These are phyloP conservation scores for Neopestalotiopsis sp. DNA, from an alignment of 2,329 filamentous ascomycete genomes.

Conservation along the genomic window DNA sequence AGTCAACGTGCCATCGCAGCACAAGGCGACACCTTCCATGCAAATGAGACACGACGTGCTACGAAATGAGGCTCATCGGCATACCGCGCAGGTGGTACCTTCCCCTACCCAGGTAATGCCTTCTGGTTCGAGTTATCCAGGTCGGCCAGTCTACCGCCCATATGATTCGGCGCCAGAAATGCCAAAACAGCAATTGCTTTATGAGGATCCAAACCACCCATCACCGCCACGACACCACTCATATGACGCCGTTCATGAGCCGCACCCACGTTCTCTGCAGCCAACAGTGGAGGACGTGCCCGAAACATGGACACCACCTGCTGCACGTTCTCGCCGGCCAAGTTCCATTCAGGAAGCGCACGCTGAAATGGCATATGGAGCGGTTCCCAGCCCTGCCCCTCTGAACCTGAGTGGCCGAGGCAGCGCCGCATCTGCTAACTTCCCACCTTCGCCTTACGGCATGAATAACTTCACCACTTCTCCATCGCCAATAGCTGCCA, in stretches of 20 bases:
- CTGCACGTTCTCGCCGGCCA: conserved; percentile 23
- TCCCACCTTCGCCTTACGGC: conserved; percentile 34
- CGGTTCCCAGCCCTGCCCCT: conserved; percentile 48
- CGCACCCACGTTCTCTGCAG: conserved; percentile 58
- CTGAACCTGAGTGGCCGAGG: conserved; percentile 46
- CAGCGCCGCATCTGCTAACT: conserved; percentile 37
- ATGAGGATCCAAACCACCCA: conserved; percentile 42
- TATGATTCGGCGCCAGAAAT: conserved; percentile 52
- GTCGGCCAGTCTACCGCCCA: conserved; percentile 57
- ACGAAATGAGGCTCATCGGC: conserved; percentile 60
- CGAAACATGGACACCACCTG: conserved; percentile 50
- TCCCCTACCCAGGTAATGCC: conserved; percentile 21
- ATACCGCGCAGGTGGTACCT: conserved; percentile 39
- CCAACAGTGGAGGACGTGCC: conserved; percentile 69
- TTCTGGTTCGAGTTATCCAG: conserved; percentile 52
- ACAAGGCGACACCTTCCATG: conserved; percentile 51
- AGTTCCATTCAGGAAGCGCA: conserved; percentile 31
- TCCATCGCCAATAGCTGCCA: conserved; percentile 37
- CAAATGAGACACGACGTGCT: conserved; percentile 65
- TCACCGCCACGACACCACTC: conserved; percentile 52
- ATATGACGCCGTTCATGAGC: conserved; percentile 53
- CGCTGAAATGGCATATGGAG: conserved; percentile 47
- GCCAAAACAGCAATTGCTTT: conserved; percentile 33
- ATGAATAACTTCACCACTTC: conserved; percentile 34
- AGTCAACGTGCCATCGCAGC: conserved; percentile 45